Base-by-base conservation (phyloP, 352 stramenopile genomes). In the Pythium myriotylum region DNA sequence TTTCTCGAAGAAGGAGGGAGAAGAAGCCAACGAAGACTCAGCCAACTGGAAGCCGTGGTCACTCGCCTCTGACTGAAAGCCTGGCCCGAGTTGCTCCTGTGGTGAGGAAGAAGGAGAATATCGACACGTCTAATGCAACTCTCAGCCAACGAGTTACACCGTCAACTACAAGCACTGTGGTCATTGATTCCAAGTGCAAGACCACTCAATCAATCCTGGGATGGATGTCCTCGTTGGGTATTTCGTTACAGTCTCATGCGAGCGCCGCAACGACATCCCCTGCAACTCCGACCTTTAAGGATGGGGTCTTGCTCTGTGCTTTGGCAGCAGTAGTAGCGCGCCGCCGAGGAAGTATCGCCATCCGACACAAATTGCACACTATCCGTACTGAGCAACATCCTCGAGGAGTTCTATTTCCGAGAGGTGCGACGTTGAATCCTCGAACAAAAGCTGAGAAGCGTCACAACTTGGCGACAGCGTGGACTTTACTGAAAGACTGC, bases 311-410 rank as follows among this genome's bases (percentile, higher is more conserved):
- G 19, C 32, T 67, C 8, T 60, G 59, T 37, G 37, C 19, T 14
- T 52, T 65, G n/a, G 51, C 50, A 0, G 58, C 51, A 8, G 41
- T 45, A 6, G 29, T 65, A 10, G 48, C 33, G 17, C 48, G 40
- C 1, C 39, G 58, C 1, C 58, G 58, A 13, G 58, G 58, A 8
- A 59, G 58, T 42, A 29, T 59, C n/a, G 33, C 40, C 1, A 29
- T 59, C 9, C 58, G 49, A 10, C 49, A 65, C 58, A 65, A 65
- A 24, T 20, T 59, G 9, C 48, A 59, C 16, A 53, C 37, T 14
- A 12, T 42, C 16, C 48, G 20, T 2, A 26, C 37, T 17, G 23
- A 32, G 14, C 26, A 16, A 4, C 39, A 51, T n/a, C 1, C 16
- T 32, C 24, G 20, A 26, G 51, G 52, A 14, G 27, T 51, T 17